Conservation (phyloP, 345 rosid species). For the Gossypium sturtianum region DNA sequence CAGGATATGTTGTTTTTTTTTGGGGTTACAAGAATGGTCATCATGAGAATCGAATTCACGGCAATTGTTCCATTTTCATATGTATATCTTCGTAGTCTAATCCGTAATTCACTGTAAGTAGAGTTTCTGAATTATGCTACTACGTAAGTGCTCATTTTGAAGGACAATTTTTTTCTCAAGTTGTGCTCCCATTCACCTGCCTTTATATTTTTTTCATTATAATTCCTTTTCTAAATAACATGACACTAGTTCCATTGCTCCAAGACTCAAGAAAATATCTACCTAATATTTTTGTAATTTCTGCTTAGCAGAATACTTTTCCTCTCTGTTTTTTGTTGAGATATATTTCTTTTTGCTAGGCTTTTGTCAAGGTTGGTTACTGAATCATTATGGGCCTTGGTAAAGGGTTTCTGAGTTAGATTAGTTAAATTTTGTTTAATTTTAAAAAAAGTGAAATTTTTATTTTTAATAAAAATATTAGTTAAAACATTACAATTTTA, state of each 20-base stretch:
- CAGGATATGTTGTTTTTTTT: constrained; percentile 80
- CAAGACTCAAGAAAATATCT: not conserved
- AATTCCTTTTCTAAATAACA: not conserved
- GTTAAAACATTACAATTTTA: too few species aligned
- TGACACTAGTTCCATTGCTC: not conserved
- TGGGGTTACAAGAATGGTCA: constrained; percentile 98
- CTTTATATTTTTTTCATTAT: not conserved
- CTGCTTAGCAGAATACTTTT: too few species aligned
- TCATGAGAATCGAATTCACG: constrained; percentile 98
- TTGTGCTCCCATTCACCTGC: not conserved
- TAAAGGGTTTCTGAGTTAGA: too few species aligned
- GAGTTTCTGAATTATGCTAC: constrained; percentile 15
- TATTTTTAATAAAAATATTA: too few species aligned
- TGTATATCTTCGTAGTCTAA: constrained; percentile 90
- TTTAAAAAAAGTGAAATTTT: too few species aligned
- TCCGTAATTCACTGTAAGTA: constrained; percentile 74
- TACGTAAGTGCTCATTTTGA: not conserved
- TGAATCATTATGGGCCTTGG: too few species aligned
- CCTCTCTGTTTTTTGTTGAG: too few species aligned
- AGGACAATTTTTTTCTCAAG: not conserved
- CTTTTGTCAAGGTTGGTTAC: too few species aligned
- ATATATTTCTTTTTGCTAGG: too few species aligned
- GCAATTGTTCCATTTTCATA: constrained; percentile 85
- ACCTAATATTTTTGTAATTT: not conserved
- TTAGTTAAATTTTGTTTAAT: too few species aligned